Base-by-base conservation (phyloP, 1,284 basidiomycete genomes). In the Marasmius tenuissimus region DNA sequence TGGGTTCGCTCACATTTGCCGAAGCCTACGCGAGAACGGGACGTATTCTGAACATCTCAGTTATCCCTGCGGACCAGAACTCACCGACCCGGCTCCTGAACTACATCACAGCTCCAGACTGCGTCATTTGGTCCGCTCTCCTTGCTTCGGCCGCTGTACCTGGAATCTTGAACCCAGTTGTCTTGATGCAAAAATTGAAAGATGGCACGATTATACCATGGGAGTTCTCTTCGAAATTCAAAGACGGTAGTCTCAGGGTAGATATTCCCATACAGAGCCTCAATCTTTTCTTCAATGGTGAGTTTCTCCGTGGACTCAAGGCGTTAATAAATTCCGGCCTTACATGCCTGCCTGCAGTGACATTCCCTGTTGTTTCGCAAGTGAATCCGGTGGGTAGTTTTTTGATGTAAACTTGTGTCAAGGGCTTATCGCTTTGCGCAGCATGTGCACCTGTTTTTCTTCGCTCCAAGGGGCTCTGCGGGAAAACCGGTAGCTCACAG, bases 371-470 rank as follows among this genome's bases (percentile, higher is more conserved):
- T 54, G 97, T 99, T 39, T 96, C 93, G 0, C 96, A 96, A 78
- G 96, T 94, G 35, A 99, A 98, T 70, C 97, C 96, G 27, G 52
- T 54, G 20, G 18, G 34, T 52, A 7, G 11, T 8, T 16, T 37
- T 1, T n/a, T 8, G 12, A 35, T 9, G 16, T 10, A 37, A 34
- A 18, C 52, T 22, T 6, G 9, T 4, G 10, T 34, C 16, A 5
- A 37, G 16, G 11, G 34, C 33, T 38, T 8, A 11, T 33, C 11
- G 16, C 20, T 10, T 37, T 37, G 18, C 34, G 14, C 34, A 54
- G 0, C 97, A 99, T 73, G 94, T 99, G 11, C 97, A 98, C 74
- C 69, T 98, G n/a, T 99, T 99, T 79, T 97, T 97, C 78, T 98
- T 98, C 70, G 94, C 94, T 0, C 92, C 95, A 35, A 84, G 94